Base-by-base conservation (phyloP, 345 rosid species). In the Noccaea caerulescens region DNA sequence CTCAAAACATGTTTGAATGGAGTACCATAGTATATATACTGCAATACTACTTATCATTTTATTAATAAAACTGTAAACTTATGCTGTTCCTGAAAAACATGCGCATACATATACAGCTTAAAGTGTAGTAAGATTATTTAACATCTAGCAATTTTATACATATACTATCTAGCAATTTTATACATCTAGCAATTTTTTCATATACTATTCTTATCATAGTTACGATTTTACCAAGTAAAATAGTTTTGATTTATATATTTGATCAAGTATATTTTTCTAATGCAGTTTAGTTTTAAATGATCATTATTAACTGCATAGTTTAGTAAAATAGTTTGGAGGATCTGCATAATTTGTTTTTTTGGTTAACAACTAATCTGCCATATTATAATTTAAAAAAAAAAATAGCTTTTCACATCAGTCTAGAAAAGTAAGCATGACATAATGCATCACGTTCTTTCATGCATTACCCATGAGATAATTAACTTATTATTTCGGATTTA, bases 281-380 rank as follows among this genome's bases (percentile, higher is more conserved):
- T 32, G 4, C 5, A 56, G 0, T 34, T 3, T 6, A 8, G 38
- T 30, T 33, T 23, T 39, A 10, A 16, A 18, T 20, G 9, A 9
- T 41, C 7, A 25, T 2, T 59, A 60, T 59, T 11, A 20, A 9
- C 25, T 58, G 41, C n/a, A n/a, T n/a, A n/a, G n/a, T n/a, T n/a
- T n/a, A n/a, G n/a, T n/a, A n/a, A n/a, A n/a, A n/a, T n/a, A n/a
- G n/a, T n/a, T n/a, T n/a, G 16, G 42, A 68, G 4, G 64, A 37
- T 69, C 23, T 39, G 8, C 18, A 25, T 14, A 39, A 16, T 10
- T 50, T 70, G 0, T 47, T 30, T 12, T 18, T 18, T 32, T 14
- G 64, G 71, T 64, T 71, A 64, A 64, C 52, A 72, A 65, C 58
- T 72, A 72, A 60, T 71, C 52, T 70, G 59, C 52, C 34, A 46